Evolutionary conservation across 805 yeast genomes (phyloP), one percentile per base, ranked within the genome.

Genomic region (Metschnikowia koreensis): DNA sequence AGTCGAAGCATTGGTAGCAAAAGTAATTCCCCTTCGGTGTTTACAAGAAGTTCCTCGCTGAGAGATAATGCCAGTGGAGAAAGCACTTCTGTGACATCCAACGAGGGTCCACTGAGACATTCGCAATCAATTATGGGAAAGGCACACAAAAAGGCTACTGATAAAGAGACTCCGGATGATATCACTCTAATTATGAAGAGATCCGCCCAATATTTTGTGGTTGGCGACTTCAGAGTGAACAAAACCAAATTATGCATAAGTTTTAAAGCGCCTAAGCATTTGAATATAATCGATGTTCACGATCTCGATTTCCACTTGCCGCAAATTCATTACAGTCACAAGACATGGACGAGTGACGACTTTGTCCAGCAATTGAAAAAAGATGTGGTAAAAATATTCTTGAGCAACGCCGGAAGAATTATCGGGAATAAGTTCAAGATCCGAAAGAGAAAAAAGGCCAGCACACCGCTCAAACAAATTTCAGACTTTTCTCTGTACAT

Each of bases 321-420:
- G 5, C 15, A 41, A 16, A 50, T 59, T 4, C 57, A 53, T 45
- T 81, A 86, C 60, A 61, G 67, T 36, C 83, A 86, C 65, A 81
- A 81, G 71, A 78, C 87, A 5, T 86, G 96, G 88, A 82, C 91
- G 1, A 73, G 81, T 45, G 72, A 82, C 48, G 97, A 92, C 58
- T 69, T 92, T 40, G 73, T 85, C 2, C 62, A 79, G 60, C 76
- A 80, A 31, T 62, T 92, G 50, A 84, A 85, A 64, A 86, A 82
- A 61, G 83, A 82, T 37, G 61, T 86, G n/a, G 68, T 83, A 38
- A 83, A 78, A 62, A 74, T 84, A 1, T 66, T 86, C 17, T 58
- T 86, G 48, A 74, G 74, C 43, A 90, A 87, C 59, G 79, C 92
- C 0, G 97, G 96, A 3, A 82, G 85, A 52, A 80, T 93, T 46